Base-by-base conservation (phyloP, 225 moss, liverwort and hornwort genomes). In the Thuidium tamariscinum region DNA sequence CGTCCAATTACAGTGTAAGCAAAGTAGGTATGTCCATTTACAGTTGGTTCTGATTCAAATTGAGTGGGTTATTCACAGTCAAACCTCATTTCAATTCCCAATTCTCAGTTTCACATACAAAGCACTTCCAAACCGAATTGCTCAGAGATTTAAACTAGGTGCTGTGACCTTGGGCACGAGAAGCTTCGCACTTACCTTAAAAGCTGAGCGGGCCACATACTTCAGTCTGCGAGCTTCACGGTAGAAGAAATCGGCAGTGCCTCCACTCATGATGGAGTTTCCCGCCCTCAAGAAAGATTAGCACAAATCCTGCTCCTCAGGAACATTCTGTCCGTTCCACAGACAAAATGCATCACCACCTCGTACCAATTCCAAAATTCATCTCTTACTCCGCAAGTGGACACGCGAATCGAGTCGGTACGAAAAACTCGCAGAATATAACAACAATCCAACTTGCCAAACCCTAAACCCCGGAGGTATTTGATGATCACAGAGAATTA, bases 211-310 rank as follows among this genome's bases (percentile, higher is more conserved):
- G 34, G 98, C 97, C 17, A 97, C 97, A 89, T 93, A 98, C 79
- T 97, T 95, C 25, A 98, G 93, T 81, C 97, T 94, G 89, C 96
- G 95, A 77, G 98, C 98, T 88, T 98, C 98, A 46, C 96, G 95
- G 86, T 96, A 98, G 83, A 94, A 98, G 69, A 94, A 95, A 81
- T 98, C 98, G 21, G 96, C 96, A 60, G 93, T 92, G 13, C 95
- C 95, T 83, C 92, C 93, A 90, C 94, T 97, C 98, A 98, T 98
- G 74, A 42, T 72, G 87, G 23, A 41, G 13, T 49, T 42, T 61
- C 79, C 42, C 46, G 51, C 61, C 82, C 79, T 85, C 84, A 80
- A 37, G 68, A 84, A 72, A 82, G 77, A 71, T 34, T 2, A 21
- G 49, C 66, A 60, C 15, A 75, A 72, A 25, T 65, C 70, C 80